phyloP scores from a whole-genome alignment of 1,284 basidiomycete species.

The Kwoniella shivajii region DNA sequence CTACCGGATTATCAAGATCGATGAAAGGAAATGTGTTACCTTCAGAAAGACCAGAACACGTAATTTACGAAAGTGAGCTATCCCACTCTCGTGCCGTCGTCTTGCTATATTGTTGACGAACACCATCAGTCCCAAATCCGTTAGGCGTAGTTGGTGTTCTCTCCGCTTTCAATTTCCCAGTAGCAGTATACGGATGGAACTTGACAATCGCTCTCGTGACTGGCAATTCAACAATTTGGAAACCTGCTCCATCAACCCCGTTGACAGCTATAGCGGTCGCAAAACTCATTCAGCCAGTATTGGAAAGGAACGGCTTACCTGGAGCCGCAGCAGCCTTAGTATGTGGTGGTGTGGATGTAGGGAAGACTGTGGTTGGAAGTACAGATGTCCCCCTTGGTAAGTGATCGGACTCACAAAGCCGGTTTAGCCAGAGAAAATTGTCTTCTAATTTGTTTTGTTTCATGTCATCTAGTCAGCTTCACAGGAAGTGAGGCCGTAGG shows the following conservation, averaged over 20 bases:
- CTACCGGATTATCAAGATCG: conserved; percentile 82
- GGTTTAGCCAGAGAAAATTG: too few species aligned
- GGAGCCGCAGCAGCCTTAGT: conserved; percentile 81
- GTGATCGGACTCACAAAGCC: conserved; percentile 3
- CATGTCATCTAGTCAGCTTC: conserved; percentile 86
- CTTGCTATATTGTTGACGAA: neutral
- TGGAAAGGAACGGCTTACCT: conserved; percentile 78
- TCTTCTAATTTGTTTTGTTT: neutral
- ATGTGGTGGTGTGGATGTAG: conserved; percentile 78
- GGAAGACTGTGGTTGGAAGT: conserved; percentile 75
- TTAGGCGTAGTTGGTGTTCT: conserved; percentile 89
- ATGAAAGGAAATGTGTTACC: conserved; percentile 85
- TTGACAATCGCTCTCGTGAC: conserved; percentile 83
- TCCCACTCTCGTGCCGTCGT: neutral
- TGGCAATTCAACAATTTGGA: conserved; percentile 93
- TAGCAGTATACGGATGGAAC: conserved; percentile 73
- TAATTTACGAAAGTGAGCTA: conserved; percentile 69
- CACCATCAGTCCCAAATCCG: conserved; percentile 72
- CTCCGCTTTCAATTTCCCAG: conserved; percentile 91
- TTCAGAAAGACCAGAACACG: conserved; percentile 85
- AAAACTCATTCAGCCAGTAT: conserved; percentile 74
- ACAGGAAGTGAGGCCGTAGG: conserved; percentile 90
- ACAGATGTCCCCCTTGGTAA: conserved; percentile 67
- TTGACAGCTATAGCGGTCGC: conserved; percentile 78
- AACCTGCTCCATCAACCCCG: conserved; percentile 86